These are phyloP conservation scores for Physcomitrium patens DNA, from an alignment of 225 moss, liverwort and hornwort species.

Conservation along the genomic window DNA sequence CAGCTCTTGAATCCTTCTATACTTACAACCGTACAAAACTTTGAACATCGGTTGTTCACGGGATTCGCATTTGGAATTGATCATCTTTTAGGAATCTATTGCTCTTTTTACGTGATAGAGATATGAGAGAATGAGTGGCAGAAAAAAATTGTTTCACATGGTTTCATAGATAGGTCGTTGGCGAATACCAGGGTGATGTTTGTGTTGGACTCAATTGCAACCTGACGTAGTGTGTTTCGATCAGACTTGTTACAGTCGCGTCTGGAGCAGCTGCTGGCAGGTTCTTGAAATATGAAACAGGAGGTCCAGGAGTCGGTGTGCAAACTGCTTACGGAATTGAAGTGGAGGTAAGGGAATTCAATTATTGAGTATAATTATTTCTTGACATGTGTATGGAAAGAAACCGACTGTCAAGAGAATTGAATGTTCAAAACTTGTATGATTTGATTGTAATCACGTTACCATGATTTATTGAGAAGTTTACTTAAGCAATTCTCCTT, in stretches of 20 bases:
- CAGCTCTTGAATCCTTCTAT: too few relatives aligned
- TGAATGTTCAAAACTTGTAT: neutral
- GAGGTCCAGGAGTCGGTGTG: slow-evolving; percentile 88
- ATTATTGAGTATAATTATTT: slow-evolving; percentile 7
- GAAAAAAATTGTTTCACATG: neutral
- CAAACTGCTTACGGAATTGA: slow-evolving; percentile 99
- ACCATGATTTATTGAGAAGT: neutral
- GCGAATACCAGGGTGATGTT: neutral
- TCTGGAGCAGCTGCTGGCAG: slow-evolving; percentile 96
- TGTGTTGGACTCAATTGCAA: neutral
- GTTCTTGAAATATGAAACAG: slow-evolving; percentile 91
- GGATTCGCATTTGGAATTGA: too few relatives aligned
- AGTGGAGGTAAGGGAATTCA: slow-evolving; percentile 72
- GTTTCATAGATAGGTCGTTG: slow-evolving; percentile 2
- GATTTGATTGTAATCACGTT: neutral
- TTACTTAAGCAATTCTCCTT: neutral
- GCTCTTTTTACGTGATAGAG: neutral
- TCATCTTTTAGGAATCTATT: too few relatives aligned
- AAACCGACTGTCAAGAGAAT: neutral
- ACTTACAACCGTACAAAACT: too few relatives aligned
- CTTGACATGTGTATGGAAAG: neutral
- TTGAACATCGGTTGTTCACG: too few relatives aligned
- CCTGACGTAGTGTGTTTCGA: neutral
- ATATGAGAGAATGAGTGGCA: neutral
- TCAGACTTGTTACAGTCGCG: slow-evolving; percentile 95